Percentiles rank a stretch among this genome's conserved stretches.
Evolutionary conservation across 441 rosid species (phyloP).

Genomic region (Arabidopsis lyrata): DNA sequence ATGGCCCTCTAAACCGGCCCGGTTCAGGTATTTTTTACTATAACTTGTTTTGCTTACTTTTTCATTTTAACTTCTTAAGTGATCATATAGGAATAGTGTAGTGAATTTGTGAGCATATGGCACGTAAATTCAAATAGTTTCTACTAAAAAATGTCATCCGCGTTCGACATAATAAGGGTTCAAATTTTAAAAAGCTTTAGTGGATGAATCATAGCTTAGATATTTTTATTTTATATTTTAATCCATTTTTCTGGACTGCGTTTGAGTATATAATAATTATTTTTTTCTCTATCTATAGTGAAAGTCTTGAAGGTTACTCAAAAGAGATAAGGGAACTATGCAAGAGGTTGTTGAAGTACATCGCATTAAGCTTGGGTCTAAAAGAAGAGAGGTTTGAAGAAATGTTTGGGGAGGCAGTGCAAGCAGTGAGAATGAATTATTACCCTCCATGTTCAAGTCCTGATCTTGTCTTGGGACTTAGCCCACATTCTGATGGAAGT

Average conservation of each 20-base stretch:
- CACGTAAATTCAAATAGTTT: constrained; percentile 29
- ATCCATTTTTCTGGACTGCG: background rate
- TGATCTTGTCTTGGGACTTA: constrained; percentile 91
- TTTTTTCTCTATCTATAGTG: constrained; percentile 48
- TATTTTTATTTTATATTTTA: background rate
- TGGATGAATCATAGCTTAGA: no score
- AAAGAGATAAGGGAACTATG: constrained; percentile 68
- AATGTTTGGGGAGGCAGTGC: constrained; percentile 79
- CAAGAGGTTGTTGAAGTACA: constrained; percentile 57
- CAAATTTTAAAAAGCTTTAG: background rate
- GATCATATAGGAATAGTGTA: background rate
- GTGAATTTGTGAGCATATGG: constrained; percentile 22
- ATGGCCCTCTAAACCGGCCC: constrained; percentile 76
- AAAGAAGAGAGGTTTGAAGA: constrained; percentile 63
- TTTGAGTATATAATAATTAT: constrained; percentile 9
- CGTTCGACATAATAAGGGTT: constrained; percentile 11
- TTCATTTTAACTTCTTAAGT: background rate
- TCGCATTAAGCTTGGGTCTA: constrained; percentile 68
- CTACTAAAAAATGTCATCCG: background rate
- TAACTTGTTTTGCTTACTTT: background rate
- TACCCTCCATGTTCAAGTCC: constrained; percentile 95
- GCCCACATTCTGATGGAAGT: constrained; percentile 98
- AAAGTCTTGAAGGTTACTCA: constrained; percentile 69
- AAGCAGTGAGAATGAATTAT: constrained; percentile 95
- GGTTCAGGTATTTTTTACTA: constrained; percentile 55